These are phyloP conservation scores for Metschnikowia kunwiensis DNA, from an alignment of 805 yeast species.

Conservation along the genomic window DNA sequence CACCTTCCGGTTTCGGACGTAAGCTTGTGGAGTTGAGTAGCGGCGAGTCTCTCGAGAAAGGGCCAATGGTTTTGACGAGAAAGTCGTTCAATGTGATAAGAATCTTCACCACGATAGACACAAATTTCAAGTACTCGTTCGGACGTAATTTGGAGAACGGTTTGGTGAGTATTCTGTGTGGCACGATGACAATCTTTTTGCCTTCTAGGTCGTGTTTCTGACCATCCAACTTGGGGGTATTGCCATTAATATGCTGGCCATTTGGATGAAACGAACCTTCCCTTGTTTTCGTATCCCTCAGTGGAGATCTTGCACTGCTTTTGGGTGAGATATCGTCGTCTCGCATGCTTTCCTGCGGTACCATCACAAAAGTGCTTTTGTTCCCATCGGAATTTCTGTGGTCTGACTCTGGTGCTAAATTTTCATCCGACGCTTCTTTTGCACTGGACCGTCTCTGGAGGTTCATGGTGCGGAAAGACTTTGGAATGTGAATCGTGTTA, in stretches of 20 bases:
- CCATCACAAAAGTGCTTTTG: slow-evolving; percentile 8
- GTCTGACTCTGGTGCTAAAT: background rate
- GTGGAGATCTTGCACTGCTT: background rate
- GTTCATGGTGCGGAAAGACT: slow-evolving; percentile 18
- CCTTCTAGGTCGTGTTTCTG: background rate
- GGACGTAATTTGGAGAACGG: slow-evolving; percentile 38
- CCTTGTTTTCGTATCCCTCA: background rate
- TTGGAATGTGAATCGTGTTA: slow-evolving; percentile 16
- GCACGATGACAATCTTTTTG: slow-evolving; percentile 34
- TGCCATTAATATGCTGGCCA: no score
- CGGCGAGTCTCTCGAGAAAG: no score
- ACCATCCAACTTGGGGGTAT: no score
- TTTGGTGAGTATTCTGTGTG: slow-evolving; percentile 40
- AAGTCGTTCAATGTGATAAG: slow-evolving; percentile 34
- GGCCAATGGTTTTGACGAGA: background rate
- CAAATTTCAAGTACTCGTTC: slow-evolving; percentile 36
- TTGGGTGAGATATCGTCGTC: background rate
- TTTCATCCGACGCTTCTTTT: background rate
- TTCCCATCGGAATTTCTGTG: background rate
- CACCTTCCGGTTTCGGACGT: no score
- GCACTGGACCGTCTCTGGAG: slow-evolving; percentile 14
- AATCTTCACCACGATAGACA: slow-evolving; percentile 37
- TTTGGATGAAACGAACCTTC: background rate
- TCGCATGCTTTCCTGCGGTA: background rate
- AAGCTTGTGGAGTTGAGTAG: no score